Evolutionary conservation across 768 basidiomycete genomes (phyloP), one percentile per base, ranked within the genome.

Genomic region (Trametes gibbosa): DNA sequence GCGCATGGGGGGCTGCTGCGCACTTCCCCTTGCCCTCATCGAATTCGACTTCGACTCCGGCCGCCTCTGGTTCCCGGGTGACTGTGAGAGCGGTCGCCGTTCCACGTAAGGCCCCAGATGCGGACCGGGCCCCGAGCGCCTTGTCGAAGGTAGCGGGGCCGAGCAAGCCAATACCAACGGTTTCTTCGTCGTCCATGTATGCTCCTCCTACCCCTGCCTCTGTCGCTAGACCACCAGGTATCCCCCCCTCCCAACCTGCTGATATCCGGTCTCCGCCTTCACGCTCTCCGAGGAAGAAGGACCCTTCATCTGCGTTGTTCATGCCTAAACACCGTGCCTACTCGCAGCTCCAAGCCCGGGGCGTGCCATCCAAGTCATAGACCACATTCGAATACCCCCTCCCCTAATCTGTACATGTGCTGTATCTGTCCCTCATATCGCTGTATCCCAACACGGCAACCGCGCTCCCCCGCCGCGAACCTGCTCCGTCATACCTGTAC

Each of bases 241-340:
- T 21, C 25, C 39, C 39, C 13, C 66, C 60, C 16, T 42, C 16
- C 69, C 75, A 47, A 40, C 71, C 41, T 72, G 55, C 41, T 72
- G 55, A 56, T 34, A 19, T 6, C 10, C 50, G 55, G 16, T 56
- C 72, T 29, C 71, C 74, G 23, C 65, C 73, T 52, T 80, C 74
- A 34, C 71, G 75, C 12, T 63, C 73, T 59, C 59, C 74, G 45
- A 66, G 72, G 59, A 88, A 84, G 77, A 89, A 79, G 72, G 83
- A 89, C 69, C 85, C 84, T 23, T 83, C 84, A 82, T 73, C 78
- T 39, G 70, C 76, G 2, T 65, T 82, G 10, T 92, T 92, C 72
- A 85, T 91, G 71, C 89, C 89, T 52, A 91, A 89, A 72, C 87
- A 85, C 62, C 85, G 86, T 58, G 78, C 83, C 23, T 73, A 83